phyloP scores from a whole-genome alignment of 345 rosid species.

The Trapa bicornis region DNA sequence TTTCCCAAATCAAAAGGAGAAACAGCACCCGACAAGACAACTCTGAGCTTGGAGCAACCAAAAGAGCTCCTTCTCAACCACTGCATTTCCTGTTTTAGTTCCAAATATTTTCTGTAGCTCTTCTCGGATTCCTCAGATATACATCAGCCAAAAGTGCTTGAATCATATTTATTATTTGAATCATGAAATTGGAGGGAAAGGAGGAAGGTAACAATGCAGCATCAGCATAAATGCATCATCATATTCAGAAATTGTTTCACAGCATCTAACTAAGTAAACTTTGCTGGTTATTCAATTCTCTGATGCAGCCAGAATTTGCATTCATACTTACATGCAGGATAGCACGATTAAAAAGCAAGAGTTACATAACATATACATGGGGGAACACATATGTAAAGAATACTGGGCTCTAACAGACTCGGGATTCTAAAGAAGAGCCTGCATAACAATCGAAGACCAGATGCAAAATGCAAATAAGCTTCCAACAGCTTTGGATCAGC shows the following conservation, averaged over 20 bases:
- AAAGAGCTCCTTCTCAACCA: constrained; percentile 87
- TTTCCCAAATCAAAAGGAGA: constrained; percentile 61
- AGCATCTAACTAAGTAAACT: neutral
- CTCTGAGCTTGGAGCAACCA: constrained; percentile 75
- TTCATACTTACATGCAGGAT: neutral
- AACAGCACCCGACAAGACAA: constrained; percentile 59
- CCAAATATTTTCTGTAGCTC: constrained; percentile 55
- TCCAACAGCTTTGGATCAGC: constrained; percentile 79
- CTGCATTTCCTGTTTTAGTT: constrained; percentile 44
- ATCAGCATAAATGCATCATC: neutral
- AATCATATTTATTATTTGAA: constrained; percentile 22
- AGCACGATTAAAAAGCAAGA: too few relatives aligned
- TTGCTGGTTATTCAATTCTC: neutral
- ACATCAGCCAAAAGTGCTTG: constrained; percentile 21
- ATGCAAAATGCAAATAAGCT: constrained; percentile 64
- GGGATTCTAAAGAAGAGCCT: constrained; percentile 31
- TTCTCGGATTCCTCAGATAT: constrained; percentile 84
- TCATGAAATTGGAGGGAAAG: constrained; percentile 10
- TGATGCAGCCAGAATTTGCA: neutral
- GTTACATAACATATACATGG: too few relatives aligned
- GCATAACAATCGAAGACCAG: constrained; percentile 77
- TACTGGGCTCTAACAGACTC: neutral
- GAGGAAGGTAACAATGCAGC: too few relatives aligned
- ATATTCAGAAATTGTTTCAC: neutral
- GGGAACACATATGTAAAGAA: neutral